phyloP scores from a whole-genome alignment of 495 filamentous ascomycete species.

The Trypethelium eluteriae region DNA sequence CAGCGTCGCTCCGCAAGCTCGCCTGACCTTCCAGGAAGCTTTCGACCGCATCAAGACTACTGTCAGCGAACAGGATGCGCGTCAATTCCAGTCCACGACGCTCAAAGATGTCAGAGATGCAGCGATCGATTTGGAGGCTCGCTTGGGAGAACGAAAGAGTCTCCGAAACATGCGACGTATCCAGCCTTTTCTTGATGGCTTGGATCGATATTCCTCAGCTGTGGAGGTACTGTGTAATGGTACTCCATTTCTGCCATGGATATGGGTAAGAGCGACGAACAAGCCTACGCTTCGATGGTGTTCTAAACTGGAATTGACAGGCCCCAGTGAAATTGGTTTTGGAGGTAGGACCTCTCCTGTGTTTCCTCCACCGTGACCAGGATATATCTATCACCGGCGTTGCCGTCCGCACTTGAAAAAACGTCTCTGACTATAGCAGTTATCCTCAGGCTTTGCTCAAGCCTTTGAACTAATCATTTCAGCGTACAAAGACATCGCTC shows the following conservation, averaged over 20 bases:
- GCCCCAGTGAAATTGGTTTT: constrained; percentile 5
- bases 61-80: constrained; percentile 5
- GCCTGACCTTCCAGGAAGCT: background rate
- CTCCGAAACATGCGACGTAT: constrained; percentile 11
- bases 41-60: constrained; percentile 4
- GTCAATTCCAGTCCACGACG: background rate
- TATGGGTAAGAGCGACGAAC: background rate
- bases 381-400: background rate
- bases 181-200: constrained; percentile 8
- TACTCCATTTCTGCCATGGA: constrained; percentile 6
- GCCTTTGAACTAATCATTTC: constrained; percentile 3
- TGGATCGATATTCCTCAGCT: constrained; percentile 1
- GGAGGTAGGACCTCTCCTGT: background rate
- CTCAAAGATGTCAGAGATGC: constrained; percentile 7
- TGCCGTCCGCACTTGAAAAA: background rate
- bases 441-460: background rate
- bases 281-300: background rate
- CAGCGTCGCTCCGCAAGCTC: background rate
- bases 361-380: too few relatives aligned
- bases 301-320: background rate
- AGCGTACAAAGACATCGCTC: constrained; percentile 15
- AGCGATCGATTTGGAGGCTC: constrained; percentile 9
- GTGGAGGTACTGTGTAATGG: constrained; percentile 4
- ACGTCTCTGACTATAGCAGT: background rate
- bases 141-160: background rate